Evolutionary conservation across 208 protist species (phyloP).

Genomic region (Trichomonas gallinae): DNA sequence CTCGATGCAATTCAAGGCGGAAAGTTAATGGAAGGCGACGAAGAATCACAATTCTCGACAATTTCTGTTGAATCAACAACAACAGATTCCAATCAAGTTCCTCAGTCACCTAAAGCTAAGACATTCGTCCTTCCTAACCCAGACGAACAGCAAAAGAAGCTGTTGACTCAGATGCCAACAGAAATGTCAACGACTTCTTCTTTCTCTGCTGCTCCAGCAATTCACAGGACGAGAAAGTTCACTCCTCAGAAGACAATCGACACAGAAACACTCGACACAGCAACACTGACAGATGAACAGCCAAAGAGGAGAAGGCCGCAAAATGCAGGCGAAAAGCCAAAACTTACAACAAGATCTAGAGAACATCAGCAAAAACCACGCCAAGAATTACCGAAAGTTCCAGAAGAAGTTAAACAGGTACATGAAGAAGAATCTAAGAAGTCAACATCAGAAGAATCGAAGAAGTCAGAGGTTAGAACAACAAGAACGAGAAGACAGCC

Average conservation of each 20-base stretch:
- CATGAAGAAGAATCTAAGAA: neutral
- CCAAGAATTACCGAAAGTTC: neutral
- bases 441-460: neutral
- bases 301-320: neutral
- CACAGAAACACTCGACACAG: too few relatives aligned
- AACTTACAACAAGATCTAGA: neutral
- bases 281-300: neutral
- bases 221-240: neutral
- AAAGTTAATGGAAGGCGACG: neutral
- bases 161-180: too few relatives aligned
- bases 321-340: neutral
- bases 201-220: too few relatives aligned
- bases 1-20: neutral
- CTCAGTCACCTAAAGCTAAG: neutral
- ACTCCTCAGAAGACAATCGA: neutral
- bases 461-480: neutral
- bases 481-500: neutral
- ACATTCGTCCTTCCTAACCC: neutral
- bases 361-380: neutral
- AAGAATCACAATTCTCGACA: neutral
- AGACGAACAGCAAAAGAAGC: neutral
- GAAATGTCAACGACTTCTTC: too few relatives aligned
- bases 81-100: neutral
- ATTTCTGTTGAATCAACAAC: neutral
- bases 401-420: neutral